Percentiles rank a stretch among this genome's conserved stretches.
These are phyloP conservation scores for Naganishia friedmannii DNA, from an alignment of 768 basidiomycete genomes.

Conservation along the genomic window DNA sequence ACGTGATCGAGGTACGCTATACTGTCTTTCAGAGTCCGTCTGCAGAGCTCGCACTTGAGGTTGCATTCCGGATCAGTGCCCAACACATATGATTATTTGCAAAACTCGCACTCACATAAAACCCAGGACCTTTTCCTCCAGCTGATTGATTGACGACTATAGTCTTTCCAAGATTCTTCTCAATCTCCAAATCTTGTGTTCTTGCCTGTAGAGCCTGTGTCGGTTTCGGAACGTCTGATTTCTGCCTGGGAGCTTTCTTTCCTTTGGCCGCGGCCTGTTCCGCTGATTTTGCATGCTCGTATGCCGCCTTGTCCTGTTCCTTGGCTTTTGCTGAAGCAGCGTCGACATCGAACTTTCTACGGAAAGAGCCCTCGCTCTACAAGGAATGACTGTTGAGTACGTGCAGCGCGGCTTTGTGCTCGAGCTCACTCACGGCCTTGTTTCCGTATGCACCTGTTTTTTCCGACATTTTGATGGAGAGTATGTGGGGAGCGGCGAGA, in stretches of 20 bases:
- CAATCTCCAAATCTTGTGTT: slow-evolving; percentile 77
- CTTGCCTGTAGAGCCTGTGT: slow-evolving; percentile 90
- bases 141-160: slow-evolving; percentile 69
- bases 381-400: no score
- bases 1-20: slow-evolving; percentile 93
- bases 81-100: background rate
- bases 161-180: slow-evolving; percentile 92
- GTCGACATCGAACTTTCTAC: slow-evolving; percentile 95
- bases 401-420: background rate
- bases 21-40: slow-evolving; percentile 86
- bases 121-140: slow-evolving; percentile 74
- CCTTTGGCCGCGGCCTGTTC: slow-evolving; percentile 53
- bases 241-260: slow-evolving; percentile 49
- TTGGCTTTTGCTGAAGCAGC: slow-evolving; percentile 51
- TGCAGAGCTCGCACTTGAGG: slow-evolving; percentile 81
- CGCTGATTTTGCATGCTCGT: slow-evolving; percentile 68
- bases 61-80: background rate
- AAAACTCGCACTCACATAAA: slow-evolving; percentile 56
- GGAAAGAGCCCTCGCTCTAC: slow-evolving; percentile 33
- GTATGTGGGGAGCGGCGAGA: background rate
- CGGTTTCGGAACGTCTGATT: slow-evolving; percentile 68
- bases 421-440: slow-evolving; percentile 13
- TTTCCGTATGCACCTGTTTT: slow-evolving; percentile 15
- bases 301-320: slow-evolving; percentile 61
- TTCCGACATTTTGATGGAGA: slow-evolving; percentile 9